Percentiles rank a stretch among this genome's conserved stretches.
These are phyloP conservation scores for Aureobasidium namibiae DNA, from an alignment of 2,329 filamentous ascomycete species.

Conservation along the genomic window DNA sequence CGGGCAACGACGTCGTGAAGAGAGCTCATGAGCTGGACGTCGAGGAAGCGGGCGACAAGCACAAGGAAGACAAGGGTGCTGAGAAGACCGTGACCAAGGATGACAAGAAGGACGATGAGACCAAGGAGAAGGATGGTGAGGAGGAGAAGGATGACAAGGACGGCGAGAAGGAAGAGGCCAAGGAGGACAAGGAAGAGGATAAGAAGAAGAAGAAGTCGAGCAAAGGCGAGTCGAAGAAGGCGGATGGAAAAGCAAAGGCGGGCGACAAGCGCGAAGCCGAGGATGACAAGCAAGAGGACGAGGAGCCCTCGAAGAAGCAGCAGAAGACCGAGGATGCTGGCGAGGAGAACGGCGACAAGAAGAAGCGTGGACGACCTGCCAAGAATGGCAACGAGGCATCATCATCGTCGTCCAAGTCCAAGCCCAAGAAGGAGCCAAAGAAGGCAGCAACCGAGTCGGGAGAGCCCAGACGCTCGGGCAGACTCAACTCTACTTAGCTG, in stretches of 20 bases:
- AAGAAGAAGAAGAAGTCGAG: conserved; percentile 20
- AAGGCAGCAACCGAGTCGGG: conserved; percentile 41
- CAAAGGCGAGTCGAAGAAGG: conserved; percentile 20
- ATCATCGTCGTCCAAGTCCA: conserved; percentile 17
- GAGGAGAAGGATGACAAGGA: conserved; percentile 17
- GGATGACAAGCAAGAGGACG: conserved; percentile 20
- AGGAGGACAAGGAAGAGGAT: conserved; percentile 15
- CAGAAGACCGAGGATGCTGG: conserved; percentile 22
- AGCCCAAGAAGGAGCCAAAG: conserved; percentile 40
- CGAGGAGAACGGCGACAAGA: conserved; percentile 30
- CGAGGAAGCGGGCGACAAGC: conserved; percentile 38
- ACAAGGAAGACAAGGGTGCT: conserved; percentile 26
- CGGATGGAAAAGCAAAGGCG: conserved; percentile 22
- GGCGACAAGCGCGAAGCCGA: conserved; percentile 26
- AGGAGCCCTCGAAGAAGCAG: conserved; percentile 21
- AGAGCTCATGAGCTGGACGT: conserved; percentile 52
- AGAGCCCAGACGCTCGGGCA: conserved; percentile 38
- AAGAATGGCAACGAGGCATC: conserved; percentile 25
- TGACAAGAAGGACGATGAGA: conserved; percentile 16
- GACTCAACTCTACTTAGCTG: conserved; percentile 25
- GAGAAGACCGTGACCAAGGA: conserved; percentile 17
- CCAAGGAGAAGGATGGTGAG: conserved; percentile 17
- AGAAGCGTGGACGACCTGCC: conserved; percentile 37
- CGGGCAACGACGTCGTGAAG: conserved; percentile 59
- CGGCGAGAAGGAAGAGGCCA: conserved; percentile 18